Evolutionary conservation across 2,329 filamentous ascomycete species (phyloP).

Genomic region (Nannizziopsis arthrosporioides): DNA sequence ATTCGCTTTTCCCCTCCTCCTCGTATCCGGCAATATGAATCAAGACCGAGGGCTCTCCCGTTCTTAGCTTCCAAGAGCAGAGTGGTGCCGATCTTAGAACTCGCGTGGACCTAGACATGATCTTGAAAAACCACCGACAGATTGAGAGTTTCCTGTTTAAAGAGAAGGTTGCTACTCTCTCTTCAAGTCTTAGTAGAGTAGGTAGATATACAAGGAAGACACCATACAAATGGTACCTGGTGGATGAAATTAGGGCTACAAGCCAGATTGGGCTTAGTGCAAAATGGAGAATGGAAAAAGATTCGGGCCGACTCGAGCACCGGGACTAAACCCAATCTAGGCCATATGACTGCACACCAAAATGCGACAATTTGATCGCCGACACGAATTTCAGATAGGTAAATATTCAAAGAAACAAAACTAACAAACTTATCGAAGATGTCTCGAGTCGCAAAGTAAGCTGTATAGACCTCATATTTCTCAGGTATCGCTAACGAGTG

Average conservation of each 20-base stretch:
- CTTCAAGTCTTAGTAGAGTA: too few relatives aligned
- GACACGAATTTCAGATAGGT: neutral
- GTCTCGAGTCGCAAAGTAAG: constrained; percentile 10
- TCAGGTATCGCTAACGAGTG: neutral
- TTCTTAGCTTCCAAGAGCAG: too few relatives aligned
- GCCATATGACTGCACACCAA: constrained; percentile 9
- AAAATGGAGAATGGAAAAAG: neutral
- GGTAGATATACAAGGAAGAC: too few relatives aligned
- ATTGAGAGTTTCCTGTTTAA: too few relatives aligned
- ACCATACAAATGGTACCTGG: neutral
- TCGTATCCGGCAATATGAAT: neutral
- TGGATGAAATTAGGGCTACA: constrained; percentile 4
- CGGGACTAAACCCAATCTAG: constrained; percentile 7
- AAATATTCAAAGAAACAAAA: neutral
- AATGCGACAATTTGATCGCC: constrained; percentile 8
- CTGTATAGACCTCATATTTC: neutral
- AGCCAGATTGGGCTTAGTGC: neutral
- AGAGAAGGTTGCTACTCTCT: too few relatives aligned
- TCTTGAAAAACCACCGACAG: too few relatives aligned
- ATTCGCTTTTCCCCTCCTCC: too few relatives aligned
- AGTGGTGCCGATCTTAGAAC: too few relatives aligned
- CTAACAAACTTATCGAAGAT: neutral
- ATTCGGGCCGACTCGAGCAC: constrained; percentile 5
- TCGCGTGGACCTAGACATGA: too few relatives aligned
- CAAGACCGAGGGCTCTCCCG: neutral